Evolutionary conservation across 371 early-diverging fungal species (phyloP), one percentile per base, ranked within the genome.

Genomic region (Mucor ambiguus): DNA sequence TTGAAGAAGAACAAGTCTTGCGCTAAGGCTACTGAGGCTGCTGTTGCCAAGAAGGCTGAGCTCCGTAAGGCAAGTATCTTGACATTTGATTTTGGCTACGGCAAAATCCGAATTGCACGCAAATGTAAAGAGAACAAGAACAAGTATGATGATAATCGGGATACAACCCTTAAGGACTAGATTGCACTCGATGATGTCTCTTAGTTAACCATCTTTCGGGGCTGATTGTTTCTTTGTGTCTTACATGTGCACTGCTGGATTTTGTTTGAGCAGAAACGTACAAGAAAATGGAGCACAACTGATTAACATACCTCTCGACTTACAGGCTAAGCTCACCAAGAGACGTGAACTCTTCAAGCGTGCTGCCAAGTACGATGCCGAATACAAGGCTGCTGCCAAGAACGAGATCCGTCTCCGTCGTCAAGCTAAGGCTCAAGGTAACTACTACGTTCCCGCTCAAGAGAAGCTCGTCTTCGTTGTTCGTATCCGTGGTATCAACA

Each of bases 401-500:
- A 89, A 93, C 65, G 93, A 95, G 82, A 87, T 97, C 80, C 89
- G 92, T 74, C 91, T 94, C 66, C 85, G 87, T 78, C 95, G 98
- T 81, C 89, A 92, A 85, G 98, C 98, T 84, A 94, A 93, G 88
- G 83, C 91, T 73, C 69, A 83, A 68, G 96, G 95, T 71, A 90
- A 90, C 89, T 97, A 92, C 91, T 98, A 94, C 82, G 97, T 99
- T 59, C 92, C 96, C 58, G 95, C 95, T 69, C 95, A 98, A 89
- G 90, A 96, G 83, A 97, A 98, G 91, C 90, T 99, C 60, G 97
- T 95, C 75, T 98, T 99, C 72, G 98, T 99, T 74, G 87, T 98
- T 86, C 96, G 93, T 83, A 93, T 95, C 80, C 94, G 95, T 86
- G 95, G 90, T 88, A 94, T 98, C 90, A 97, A 96, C 93, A 96